These are phyloP conservation scores for Effrenium voratum DNA, from an alignment of 73 alveolate species.

Conservation along the genomic window DNA sequence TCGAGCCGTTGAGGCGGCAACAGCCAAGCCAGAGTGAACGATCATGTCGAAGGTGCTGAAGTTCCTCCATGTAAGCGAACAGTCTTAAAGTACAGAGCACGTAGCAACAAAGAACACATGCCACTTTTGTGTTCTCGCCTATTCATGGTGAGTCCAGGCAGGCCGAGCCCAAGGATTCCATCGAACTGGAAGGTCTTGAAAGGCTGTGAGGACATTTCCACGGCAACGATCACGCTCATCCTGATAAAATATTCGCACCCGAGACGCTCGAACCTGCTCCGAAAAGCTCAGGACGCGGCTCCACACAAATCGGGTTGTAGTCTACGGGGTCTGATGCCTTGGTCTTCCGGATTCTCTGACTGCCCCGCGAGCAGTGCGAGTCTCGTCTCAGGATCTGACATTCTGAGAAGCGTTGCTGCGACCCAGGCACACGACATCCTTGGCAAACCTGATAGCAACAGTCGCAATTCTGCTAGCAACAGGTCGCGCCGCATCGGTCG, in stretches of 20 bases:
- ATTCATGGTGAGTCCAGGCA: constrained; percentile 69
- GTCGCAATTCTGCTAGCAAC: no score
- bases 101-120: background rate
- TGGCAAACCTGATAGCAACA: constrained; percentile 1
- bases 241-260: background rate
- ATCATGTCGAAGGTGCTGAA: constrained; percentile 75
- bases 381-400: no score
- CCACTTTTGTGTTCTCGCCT: background rate
- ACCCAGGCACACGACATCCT: constrained; percentile 5
- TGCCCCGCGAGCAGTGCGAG: no score
- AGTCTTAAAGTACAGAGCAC: background rate
- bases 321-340: background rate
- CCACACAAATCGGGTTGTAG: constrained; percentile 32
- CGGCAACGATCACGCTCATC: constrained; percentile 75
- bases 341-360: no score
- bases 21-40: constrained; percentile 67
- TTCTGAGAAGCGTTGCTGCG: background rate
- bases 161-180: constrained; percentile 67
- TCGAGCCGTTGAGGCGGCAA: background rate
- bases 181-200: constrained; percentile 77
- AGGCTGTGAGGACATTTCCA: constrained; percentile 81
- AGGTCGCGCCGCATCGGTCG: background rate
- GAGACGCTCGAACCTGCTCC: background rate
- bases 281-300: background rate
- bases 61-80: background rate